Conservation (phyloP, 208 protist species). For the Lotmaria passim region DNA sequence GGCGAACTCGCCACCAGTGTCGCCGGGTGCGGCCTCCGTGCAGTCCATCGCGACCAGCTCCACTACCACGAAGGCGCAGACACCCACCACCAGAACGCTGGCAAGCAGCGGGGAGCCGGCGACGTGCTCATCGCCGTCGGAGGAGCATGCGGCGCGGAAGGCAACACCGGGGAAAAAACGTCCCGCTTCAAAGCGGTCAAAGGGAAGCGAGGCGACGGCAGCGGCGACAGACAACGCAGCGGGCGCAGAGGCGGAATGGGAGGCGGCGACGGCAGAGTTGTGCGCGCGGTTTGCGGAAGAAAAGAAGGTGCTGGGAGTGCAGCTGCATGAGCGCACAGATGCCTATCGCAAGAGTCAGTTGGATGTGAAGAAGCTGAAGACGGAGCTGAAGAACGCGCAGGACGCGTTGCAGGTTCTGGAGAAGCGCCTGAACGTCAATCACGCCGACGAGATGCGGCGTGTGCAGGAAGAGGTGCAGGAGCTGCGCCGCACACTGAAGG, state of each 20-base stretch:
- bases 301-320: conserved; percentile 8
- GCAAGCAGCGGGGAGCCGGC: not conserved
- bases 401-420: conserved; percentile 20
- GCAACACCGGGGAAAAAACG: not conserved
- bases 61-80: not conserved
- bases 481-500: conserved; percentile 22
- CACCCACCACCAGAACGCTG: not conserved
- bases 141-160: conserved; percentile 4
- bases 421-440: conserved; percentile 28
- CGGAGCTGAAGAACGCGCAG: conserved; percentile 30
- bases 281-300: conserved; percentile 12
- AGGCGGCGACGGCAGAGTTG: not conserved
- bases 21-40: conserved; percentile 3
- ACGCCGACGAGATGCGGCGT: conserved; percentile 27
- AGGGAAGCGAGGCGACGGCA: not conserved
- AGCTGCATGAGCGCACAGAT: conserved; percentile 34
- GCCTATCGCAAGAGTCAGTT: conserved; percentile 31
- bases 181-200: no score
- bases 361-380: conserved; percentile 29
- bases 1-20: not conserved
- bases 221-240: conserved; percentile 1
- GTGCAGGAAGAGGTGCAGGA: conserved; percentile 35
- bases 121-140: not conserved
- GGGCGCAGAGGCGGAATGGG: conserved; percentile 6
- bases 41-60: conserved; percentile 2